Percentiles rank a stretch among this genome's conserved stretches.
Conservation (phyloP, 1,139 yeast genomes). For the Saccharomyces hybrid region DNA sequence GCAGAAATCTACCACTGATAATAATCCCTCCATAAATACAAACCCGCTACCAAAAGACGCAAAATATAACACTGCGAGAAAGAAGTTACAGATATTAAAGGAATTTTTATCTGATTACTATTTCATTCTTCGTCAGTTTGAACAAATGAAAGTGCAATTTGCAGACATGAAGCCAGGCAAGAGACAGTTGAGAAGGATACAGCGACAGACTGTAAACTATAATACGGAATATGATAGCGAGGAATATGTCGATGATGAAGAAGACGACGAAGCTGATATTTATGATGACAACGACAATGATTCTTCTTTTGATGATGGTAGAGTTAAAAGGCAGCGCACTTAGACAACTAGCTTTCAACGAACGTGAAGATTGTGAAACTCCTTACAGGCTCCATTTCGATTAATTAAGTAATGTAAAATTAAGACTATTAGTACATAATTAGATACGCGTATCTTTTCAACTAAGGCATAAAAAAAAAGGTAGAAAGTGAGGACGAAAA, state of each 20-base stretch:
- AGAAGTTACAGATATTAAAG: conserved; percentile 19
- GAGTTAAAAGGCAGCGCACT: background rate
- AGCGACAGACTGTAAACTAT: conserved; percentile 22
- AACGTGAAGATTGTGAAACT: background rate
- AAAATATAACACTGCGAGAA: conserved; percentile 26
- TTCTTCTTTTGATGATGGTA: background rate
- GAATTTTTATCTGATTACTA: conserved; percentile 21
- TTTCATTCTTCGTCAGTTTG: conserved; percentile 20
- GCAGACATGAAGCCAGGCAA: conserved; percentile 27
- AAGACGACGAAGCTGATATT: conserved; percentile 7
- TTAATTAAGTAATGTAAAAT: background rate
- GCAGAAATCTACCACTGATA: background rate
- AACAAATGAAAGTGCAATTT: conserved; percentile 23
- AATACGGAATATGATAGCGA: conserved; percentile 13
- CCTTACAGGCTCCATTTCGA: background rate
- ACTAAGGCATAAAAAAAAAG: background rate
- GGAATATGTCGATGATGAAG: conserved; percentile 15
- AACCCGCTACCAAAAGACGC: conserved; percentile 29
- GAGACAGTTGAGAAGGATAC: conserved; percentile 27
- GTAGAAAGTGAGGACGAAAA: background rate
- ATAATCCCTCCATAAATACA: conserved; percentile 14
- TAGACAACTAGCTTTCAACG: background rate
- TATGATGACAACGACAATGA: conserved; percentile 2
- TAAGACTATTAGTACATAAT: background rate
- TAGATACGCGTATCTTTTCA: background rate